These are phyloP conservation scores for Micromonas commoda DNA, from an alignment of 139 green algal genomes.

Conservation along the genomic window DNA sequence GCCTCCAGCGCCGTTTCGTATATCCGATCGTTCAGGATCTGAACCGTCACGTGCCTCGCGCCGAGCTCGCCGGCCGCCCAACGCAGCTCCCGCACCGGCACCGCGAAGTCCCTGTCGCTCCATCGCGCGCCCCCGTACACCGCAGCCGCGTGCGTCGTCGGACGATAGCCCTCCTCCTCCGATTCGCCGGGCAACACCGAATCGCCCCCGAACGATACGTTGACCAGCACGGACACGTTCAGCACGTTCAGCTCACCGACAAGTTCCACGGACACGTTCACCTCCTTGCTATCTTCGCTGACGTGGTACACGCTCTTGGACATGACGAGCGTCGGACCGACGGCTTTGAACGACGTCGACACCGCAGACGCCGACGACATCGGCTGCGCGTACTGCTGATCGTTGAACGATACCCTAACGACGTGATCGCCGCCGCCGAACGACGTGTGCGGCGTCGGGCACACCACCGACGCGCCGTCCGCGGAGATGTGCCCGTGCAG, in stretches of 20 bases:
- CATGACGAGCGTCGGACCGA: not conserved
- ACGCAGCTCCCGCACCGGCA: not conserved
- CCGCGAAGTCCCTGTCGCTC: not conserved
- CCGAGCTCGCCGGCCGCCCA: not conserved
- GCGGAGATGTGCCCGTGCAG: not conserved
- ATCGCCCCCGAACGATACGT: not conserved
- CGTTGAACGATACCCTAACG: constrained; percentile 9
- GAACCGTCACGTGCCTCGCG: not conserved
- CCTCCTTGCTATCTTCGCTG: not conserved
- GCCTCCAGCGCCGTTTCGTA: not conserved
- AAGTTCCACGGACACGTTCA: not conserved
- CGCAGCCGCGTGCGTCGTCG: not conserved
- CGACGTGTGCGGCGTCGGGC: not conserved
- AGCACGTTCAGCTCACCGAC: not conserved
- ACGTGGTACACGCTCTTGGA: not conserved
- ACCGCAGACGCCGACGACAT: not conserved
- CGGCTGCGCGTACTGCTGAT: not conserved
- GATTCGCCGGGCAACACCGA: not conserved
- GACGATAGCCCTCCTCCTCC: not conserved
- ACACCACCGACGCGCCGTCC: not conserved
- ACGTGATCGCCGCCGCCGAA: not conserved
- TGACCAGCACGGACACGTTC: not conserved
- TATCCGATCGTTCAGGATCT: not conserved
- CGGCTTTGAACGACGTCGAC: not conserved
- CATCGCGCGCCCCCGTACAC: not conserved